Evolutionary conservation across 192 early-diverging fungal species (phyloP), one percentile per base, ranked within the genome.

Genomic region (Geranomyces variabilis): DNA sequence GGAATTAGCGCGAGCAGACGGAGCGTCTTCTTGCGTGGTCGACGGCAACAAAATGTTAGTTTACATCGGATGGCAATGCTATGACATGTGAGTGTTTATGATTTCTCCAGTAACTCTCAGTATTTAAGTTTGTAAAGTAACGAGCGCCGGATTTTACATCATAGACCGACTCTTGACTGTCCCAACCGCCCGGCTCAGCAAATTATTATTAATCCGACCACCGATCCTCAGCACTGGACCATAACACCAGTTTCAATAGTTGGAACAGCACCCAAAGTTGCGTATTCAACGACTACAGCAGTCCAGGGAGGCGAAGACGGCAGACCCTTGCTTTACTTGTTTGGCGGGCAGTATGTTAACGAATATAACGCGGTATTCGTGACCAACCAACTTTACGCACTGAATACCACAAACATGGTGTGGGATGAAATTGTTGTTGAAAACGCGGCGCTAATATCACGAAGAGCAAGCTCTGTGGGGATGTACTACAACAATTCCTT

Each of bases 31-130:
- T 60, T n/a, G 15, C 17, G 58, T 60, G 28, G 26, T 55, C 51
- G 17, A 17, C 22, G 29, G 29, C 5, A 33, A 57, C 24, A 57
- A 26, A 7, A 60, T 60, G 58, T 17, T 60, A 4, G 58, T 60
- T 6, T 60, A 60, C 58, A n/a, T 28, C 15, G 58, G 58, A 7
- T 60, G 7, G 7, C 58, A 60, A 33, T 60, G 58, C 26, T 60
- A 60, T 33, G 36, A 41, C 10, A 10, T 41, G 36, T 41, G 10
- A 3, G 36, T n/a, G n/a, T n/a, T n/a, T n/a, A 41, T 41, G 36
- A 10, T 10, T 41, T 41, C 10, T 41, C 36, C 36, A n/a, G n/a
- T n/a, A n/a, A n/a, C n/a, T n/a, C n/a, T n/a, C n/a, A n/a, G n/a
- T n/a, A n/a, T n/a, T n/a, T n/a, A n/a, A n/a, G n/a, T n/a, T n/a